phyloP scores from a whole-genome alignment of 495 filamentous ascomycete species.

The Aspergillus asperescens region DNA sequence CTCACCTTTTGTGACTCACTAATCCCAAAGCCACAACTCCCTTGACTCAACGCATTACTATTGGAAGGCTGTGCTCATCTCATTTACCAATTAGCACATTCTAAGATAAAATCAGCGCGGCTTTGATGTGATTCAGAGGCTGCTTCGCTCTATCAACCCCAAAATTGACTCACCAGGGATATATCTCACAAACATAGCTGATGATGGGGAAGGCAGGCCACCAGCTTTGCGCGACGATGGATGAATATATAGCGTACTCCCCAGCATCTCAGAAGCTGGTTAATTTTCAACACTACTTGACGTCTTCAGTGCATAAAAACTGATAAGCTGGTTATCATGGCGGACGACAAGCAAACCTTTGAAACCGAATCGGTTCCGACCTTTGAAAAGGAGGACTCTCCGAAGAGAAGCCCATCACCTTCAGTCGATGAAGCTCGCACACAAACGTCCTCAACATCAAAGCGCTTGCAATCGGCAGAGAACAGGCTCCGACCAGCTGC shows the following conservation, averaged over 20 bases:
- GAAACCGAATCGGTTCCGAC: background rate
- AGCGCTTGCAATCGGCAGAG: background rate
- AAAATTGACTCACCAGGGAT: background rate
- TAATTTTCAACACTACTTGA: too few species aligned
- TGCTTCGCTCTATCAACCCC: background rate
- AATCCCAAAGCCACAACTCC: background rate
- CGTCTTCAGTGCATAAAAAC: too few species aligned
- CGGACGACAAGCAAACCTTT: background rate
- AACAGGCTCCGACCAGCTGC: constrained; percentile 16
- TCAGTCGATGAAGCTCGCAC: background rate
- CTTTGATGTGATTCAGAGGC: background rate
- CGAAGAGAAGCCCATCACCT: background rate
- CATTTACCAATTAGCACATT: background rate
- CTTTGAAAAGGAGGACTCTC: background rate
- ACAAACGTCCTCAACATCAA: background rate
- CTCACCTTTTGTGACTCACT: background rate
- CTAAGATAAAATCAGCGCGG: background rate
- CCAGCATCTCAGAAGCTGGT: too few species aligned
- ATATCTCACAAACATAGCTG: background rate
- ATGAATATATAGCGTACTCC: background rate
- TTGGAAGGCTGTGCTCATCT: background rate
- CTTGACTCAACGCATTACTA: background rate
- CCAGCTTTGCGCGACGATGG: background rate
- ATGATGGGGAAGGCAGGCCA: background rate
- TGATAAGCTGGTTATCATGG: background rate